Evolutionary conservation across 2,329 filamentous ascomycete species (phyloP).

Genomic region (Aspergillus flavus): DNA sequence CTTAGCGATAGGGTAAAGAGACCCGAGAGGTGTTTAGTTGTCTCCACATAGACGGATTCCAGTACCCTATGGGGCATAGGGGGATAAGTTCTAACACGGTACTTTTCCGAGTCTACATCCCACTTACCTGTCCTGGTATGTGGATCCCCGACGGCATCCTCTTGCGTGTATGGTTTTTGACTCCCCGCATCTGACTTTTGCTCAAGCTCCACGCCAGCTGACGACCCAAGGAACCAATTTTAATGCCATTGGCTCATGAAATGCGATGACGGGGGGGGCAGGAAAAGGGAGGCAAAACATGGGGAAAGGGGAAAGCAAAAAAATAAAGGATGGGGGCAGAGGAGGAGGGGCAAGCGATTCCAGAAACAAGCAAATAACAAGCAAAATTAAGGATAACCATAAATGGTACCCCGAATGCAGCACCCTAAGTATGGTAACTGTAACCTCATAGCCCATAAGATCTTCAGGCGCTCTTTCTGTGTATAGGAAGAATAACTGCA

Average conservation of each 20-base stretch:
- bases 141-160: not conserved
- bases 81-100: not conserved
- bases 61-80: not conserved
- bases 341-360: too few relatives aligned
- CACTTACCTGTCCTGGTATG: not conserved
- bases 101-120: not conserved
- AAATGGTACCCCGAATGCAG: not conserved
- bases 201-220: too few relatives aligned
- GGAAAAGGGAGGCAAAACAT: not conserved
- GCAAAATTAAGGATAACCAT: not conserved
- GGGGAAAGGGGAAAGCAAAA: not conserved
- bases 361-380: not conserved
- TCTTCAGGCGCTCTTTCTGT: not conserved
- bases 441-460: not conserved
- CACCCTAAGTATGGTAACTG: too few relatives aligned
- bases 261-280: too few relatives aligned
- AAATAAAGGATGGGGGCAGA: not conserved
- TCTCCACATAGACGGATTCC: not conserved
- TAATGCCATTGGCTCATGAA: not conserved
- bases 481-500: not conserved
- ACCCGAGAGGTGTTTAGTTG: not conserved
- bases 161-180: not conserved
- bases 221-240: not conserved
- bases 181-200: not conserved
- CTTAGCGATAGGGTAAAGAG: not conserved